Base-by-base conservation (phyloP, 371 early-diverging fungal species). In the Phascolomyces articulosus region DNA sequence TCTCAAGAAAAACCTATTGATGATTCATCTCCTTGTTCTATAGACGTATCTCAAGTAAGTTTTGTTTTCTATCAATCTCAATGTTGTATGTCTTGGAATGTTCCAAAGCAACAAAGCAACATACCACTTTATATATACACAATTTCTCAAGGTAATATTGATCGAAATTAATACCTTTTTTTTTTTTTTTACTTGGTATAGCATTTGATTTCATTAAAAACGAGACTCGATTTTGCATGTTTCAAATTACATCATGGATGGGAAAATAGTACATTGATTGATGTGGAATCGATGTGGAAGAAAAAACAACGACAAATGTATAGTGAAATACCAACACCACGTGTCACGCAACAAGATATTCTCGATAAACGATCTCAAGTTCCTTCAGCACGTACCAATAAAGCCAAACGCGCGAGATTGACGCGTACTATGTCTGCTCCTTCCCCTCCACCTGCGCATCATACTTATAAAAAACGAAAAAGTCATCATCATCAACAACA, bases 181-280 rank as follows among this genome's bases (percentile, higher is more conserved):
- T 40, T 61, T 55, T 31, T 20, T 26, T 47, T 24, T 40, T 23
- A 24, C n/a, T 40, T 54, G 47, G 4, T 34, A 51, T 44, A 78
- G 78, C 64, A 75, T 57, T 16, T 78, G 20, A 54, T 58, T 23
- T 63, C 66, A 23, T 62, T 79, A 11, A 75, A 66, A 65, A 67
- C 74, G 18, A 60, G 79, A 20, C 66, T 79, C 28, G 67, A 66
- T 24, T 74, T 79, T 68, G 79, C 79, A 23, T 69, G 70, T n/a
- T 79, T 79, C 66, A 79, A 79, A 48, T 47, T 79, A 44, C 70
- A 63, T 15, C 65, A 79, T 29, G 79, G 79, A 18, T 79, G 79
- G 79, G 74, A 75, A 63, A 70, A 59, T 7, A 75, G 62, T 55
- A 73, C 76, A 1, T 48, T 79, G 34, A 26, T 65, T 9, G 79